These are phyloP conservation scores for Dendrobium chrysotoxum DNA, from an alignment of 106 monocot genomes.

Conservation along the genomic window DNA sequence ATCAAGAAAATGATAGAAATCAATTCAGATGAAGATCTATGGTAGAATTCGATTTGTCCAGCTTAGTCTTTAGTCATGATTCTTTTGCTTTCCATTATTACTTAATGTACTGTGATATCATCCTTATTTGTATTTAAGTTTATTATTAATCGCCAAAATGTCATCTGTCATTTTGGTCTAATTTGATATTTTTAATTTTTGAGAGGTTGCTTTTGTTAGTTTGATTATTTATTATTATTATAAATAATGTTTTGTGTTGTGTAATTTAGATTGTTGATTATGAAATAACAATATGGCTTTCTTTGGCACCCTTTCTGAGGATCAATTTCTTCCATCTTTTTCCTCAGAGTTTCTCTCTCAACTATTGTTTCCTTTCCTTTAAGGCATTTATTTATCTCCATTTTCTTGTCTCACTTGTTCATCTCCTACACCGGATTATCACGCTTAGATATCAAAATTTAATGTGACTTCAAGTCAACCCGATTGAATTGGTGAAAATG, in stretches of 20 bases:
- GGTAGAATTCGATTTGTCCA: not conserved
- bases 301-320: not conserved
- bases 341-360: not conserved
- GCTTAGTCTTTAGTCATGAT: not conserved
- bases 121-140: not conserved
- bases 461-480: too few species aligned
- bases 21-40: not conserved
- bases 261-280: not conserved
- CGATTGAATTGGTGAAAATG: too few species aligned
- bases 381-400: not conserved
- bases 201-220: too few species aligned
- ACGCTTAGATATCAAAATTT: too few species aligned
- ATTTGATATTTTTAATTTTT: not conserved
- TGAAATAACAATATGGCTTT: not conserved
- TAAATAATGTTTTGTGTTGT: not conserved
- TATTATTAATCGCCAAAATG: not conserved
- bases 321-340: not conserved
- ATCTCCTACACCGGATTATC: not conserved
- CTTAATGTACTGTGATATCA: not conserved
- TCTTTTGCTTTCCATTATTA: not conserved
- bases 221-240: not conserved
- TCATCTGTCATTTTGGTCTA: not conserved
- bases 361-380: not conserved
- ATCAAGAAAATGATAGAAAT: not conserved
- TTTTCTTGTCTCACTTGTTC: not conserved